A percentile compares a stretch with the other conserved stretches of the same genome.
These are phyloP conservation scores for Leishmania tarentolae DNA, from an alignment of 208 protist genomes.

Conservation along the genomic window DNA sequence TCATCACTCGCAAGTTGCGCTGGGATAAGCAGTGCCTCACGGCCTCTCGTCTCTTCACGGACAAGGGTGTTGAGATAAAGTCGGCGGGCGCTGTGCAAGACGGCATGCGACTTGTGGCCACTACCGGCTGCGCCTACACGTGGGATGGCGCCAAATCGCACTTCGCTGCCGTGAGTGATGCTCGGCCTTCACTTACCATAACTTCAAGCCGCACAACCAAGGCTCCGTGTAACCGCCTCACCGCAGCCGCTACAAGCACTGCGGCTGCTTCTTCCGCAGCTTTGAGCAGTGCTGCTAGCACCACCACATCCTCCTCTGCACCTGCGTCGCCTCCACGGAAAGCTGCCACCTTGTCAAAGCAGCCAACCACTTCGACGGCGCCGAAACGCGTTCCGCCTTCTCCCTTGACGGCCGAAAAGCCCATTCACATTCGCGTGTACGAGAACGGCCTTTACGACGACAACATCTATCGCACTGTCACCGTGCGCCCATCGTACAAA, in stretches of 20 bases:
- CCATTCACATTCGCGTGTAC: conserved; percentile 83
- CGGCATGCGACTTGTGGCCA: conserved; percentile 64
- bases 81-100: conserved; percentile 38
- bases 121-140: conserved; percentile 44
- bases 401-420: conserved; percentile 13
- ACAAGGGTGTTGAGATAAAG: conserved; percentile 61
- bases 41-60: conserved; percentile 68
- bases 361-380: neutral
- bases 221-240: neutral
- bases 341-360: neutral
- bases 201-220: neutral
- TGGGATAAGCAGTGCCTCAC: conserved; percentile 42
- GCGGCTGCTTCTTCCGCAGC: neutral
- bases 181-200: neutral
- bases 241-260: neutral
- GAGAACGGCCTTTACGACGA: conserved; percentile 90
- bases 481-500: conserved; percentile 83
- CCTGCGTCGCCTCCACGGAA: conserved; percentile 3
- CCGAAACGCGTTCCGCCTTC: neutral
- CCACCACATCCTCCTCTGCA: too few relatives aligned
- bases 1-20: conserved; percentile 47
- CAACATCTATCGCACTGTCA: conserved; percentile 72
- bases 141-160: neutral
- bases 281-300: neutral
- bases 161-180: conserved; percentile 19